Percentiles rank a stretch among this genome's conserved stretches.
Conservation (phyloP, 495 filamentous ascomycete species). For the Penicillium paradoxum region DNA sequence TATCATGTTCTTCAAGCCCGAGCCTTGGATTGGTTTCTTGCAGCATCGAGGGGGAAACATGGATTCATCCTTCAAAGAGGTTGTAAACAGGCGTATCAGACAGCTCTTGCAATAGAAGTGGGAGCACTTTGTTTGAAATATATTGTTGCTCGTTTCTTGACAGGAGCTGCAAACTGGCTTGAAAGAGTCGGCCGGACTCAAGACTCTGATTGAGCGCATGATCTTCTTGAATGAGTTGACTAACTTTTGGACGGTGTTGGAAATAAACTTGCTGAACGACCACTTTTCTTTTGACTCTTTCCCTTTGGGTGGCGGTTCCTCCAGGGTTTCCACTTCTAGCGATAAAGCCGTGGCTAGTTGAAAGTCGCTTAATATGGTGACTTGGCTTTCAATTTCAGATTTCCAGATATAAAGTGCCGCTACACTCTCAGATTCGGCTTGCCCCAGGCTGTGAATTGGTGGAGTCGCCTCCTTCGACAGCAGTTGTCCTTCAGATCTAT, state of each 20-base stretch:
- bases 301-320: background rate
- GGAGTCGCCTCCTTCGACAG: background rate
- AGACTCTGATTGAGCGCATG: background rate
- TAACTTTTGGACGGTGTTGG: too few species aligned
- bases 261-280: too few species aligned
- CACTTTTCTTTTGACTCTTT: too few species aligned
- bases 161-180: background rate
- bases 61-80: slow-evolving; percentile 19
- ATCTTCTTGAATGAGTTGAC: too few species aligned
- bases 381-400: too few species aligned
- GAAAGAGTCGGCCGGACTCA: too few species aligned
- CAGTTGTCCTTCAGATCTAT: background rate
- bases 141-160: background rate
- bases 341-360: background rate
- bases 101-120: background rate
- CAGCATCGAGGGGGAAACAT: slow-evolving; percentile 41
- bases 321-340: background rate
- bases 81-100: background rate
- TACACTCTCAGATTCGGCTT: too few species aligned
- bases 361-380: background rate
- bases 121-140: background rate
- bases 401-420: background rate
- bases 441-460: too few species aligned
- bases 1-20: slow-evolving; percentile 14
- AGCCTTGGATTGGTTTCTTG: slow-evolving; percentile 15